These are phyloP conservation scores for Vanderwaltozyma verrucispora DNA, from an alignment of 805 yeast genomes.

Conservation along the genomic window DNA sequence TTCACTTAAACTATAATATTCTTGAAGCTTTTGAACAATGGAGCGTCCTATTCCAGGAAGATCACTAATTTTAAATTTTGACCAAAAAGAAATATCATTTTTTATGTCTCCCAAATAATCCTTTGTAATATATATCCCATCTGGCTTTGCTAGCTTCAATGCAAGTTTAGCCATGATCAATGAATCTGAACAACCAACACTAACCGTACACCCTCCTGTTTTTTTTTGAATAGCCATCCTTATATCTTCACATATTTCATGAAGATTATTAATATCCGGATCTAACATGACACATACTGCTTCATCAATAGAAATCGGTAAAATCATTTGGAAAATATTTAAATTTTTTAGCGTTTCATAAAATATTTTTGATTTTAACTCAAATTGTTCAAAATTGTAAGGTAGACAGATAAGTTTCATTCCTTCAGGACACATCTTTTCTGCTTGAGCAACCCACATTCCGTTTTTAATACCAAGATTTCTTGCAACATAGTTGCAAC, in stretches of 20 bases:
- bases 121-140: constrained; percentile 39
- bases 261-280: background rate
- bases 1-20: constrained; percentile 1
- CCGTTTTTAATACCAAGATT: constrained; percentile 73
- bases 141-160: constrained; percentile 66
- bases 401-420: constrained; percentile 44
- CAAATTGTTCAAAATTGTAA: constrained; percentile 69
- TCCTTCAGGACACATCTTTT: constrained; percentile 45
- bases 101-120: constrained; percentile 24
- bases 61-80: constrained; percentile 24
- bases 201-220: constrained; percentile 55
- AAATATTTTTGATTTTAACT: constrained; percentile 48
- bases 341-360: constrained; percentile 41
- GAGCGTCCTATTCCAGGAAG: constrained; percentile 59
- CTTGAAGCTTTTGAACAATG: constrained; percentile 36
- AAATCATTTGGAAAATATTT: constrained; percentile 34
- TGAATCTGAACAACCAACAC: constrained; percentile 70
- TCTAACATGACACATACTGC: constrained; percentile 38
- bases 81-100: constrained; percentile 23
- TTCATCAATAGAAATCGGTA: constrained; percentile 89
- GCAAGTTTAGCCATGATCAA: constrained; percentile 73
- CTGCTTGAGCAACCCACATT: constrained; percentile 76
- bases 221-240: constrained; percentile 33
- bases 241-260: constrained; percentile 21
- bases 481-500: constrained; percentile 86